Evolutionary conservation across 257 asterid genomes (phyloP), one percentile per base, ranked within the genome.

Genomic region (Nicotiana otophora): DNA sequence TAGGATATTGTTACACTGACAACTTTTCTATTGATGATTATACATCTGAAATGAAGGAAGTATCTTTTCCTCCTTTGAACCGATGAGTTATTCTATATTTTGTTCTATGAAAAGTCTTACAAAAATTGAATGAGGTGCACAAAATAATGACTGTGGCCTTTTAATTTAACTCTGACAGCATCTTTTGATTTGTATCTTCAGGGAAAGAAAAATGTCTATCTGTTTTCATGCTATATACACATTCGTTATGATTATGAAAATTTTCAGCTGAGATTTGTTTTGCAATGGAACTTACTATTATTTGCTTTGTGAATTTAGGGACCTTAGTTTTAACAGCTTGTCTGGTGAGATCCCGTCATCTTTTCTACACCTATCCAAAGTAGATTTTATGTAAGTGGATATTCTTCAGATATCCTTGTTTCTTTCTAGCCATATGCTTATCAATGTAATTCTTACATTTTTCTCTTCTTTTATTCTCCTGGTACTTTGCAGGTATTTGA

Each of bases 291-390:
- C 80, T 75, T 51, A 75, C 79, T 75, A 51, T 23, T 23, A 1
- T 82, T 34, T 53, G 31, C 61, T 78, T 64, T 61, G 65, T 74
- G 72, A 76, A 69, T 89, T 83, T 75, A 95, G 99, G 90, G 99
- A 94, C 88, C 92, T 95, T 69, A 91, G 97, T 89, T 95, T 90
- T 84, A 95, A 95, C 82, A 87, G 90, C 81, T 87, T 95, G 90
- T 86, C 87, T 62, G 98, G 96, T 84, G 91, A 84, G 80, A 92
- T 95, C 81, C 97, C 98, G 19, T 67, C 64, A 82, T 83, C 95
- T 42, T 90, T 91, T 78, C 51, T 10, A 83, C 62, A 82, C n/a
- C 88, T 90, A 68, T 81, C 81, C 60, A 94, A 87, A 87, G 84
- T 81, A 55, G 98, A 92, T 88, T 93, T 92, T 81, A 51, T 96